Evolutionary conservation across 2,329 filamentous ascomycete genomes (phyloP).

Genomic region (Hypoxylon sp.): DNA sequence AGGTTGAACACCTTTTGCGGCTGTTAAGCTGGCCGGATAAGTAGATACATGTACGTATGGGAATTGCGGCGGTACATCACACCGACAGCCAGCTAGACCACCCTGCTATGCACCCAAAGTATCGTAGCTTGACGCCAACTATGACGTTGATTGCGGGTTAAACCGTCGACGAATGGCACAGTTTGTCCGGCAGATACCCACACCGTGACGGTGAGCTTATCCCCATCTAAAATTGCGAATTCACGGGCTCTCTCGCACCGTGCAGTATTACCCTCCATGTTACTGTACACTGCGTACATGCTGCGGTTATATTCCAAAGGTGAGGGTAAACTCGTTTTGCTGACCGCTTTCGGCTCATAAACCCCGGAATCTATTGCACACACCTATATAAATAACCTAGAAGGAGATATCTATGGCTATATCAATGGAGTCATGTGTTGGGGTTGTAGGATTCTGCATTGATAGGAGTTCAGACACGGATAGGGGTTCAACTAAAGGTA

Average conservation of each 20-base stretch:
- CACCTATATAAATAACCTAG: neutral
- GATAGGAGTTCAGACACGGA: neutral
- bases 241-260: neutral
- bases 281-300: neutral
- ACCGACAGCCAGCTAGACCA: no score
- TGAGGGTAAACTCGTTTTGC: neutral
- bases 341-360: neutral
- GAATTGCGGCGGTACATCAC: neutral
- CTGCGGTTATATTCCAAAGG: neutral
- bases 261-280: neutral
- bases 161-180: no score
- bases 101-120: neutral
- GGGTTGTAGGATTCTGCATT: neutral
- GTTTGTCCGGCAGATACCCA: neutral
- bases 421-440: neutral
- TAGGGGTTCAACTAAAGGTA: neutral
- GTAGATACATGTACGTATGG: no score
- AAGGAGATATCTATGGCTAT: neutral
- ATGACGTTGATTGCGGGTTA: neutral
- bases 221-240: neutral
- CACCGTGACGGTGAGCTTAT: neutral
- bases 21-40: neutral
- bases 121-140: neutral
- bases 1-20: neutral
- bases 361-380: neutral